Percentiles rank a stretch among this genome's conserved stretches.
Conservation (phyloP, 495 filamentous ascomycete species). For the Cercophora samala region DNA sequence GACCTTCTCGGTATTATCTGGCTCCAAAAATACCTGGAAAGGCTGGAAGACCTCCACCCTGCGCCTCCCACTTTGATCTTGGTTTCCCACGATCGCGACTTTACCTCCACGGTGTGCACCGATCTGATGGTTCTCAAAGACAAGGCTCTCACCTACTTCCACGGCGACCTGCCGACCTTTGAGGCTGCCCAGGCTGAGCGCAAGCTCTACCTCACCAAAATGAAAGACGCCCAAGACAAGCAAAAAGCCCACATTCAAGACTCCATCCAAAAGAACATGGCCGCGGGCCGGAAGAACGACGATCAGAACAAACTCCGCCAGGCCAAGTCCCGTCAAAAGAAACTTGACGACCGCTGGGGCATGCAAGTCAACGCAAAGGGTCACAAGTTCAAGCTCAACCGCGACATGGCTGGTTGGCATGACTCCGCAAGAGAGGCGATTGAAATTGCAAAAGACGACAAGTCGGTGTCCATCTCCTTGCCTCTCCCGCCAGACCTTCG, state of each 20-base stretch:
- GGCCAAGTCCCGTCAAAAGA: conserved; percentile 75
- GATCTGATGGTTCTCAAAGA: conserved; percentile 74
- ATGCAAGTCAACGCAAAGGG: conserved; percentile 68
- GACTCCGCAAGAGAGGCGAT: conserved; percentile 57
- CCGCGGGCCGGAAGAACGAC: conserved; percentile 64
- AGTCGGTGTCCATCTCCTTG: conserved; percentile 52
- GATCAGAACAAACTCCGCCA: conserved; percentile 77
- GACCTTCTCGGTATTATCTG: conserved; percentile 80
- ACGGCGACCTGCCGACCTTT: conserved; percentile 66
- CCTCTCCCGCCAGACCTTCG: conserved; percentile 63
- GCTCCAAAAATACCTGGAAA: conserved; percentile 67
- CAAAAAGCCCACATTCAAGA: conserved; percentile 74
- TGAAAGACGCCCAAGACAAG: conserved; percentile 75
- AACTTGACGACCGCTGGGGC: conserved; percentile 74
- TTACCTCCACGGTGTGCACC: conserved; percentile 66
- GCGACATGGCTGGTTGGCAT: conserved; percentile 64
- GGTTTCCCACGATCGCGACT: conserved; percentile 77
- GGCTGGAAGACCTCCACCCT: conserved; percentile 38
- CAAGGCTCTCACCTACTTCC: conserved; percentile 62
- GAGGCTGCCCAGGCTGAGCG: conserved; percentile 63
- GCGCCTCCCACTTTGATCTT: conserved; percentile 57
- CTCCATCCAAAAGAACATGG: conserved; percentile 66
- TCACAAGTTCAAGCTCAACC: conserved; percentile 71
- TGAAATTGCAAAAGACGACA: conserved; percentile 65
- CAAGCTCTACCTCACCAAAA: conserved; percentile 60